A percentile compares a stretch with the other conserved stretches of the same genome.
phyloP scores from a whole-genome alignment of 306 rosid genomes.

The Cicer chorassanicum region DNA sequence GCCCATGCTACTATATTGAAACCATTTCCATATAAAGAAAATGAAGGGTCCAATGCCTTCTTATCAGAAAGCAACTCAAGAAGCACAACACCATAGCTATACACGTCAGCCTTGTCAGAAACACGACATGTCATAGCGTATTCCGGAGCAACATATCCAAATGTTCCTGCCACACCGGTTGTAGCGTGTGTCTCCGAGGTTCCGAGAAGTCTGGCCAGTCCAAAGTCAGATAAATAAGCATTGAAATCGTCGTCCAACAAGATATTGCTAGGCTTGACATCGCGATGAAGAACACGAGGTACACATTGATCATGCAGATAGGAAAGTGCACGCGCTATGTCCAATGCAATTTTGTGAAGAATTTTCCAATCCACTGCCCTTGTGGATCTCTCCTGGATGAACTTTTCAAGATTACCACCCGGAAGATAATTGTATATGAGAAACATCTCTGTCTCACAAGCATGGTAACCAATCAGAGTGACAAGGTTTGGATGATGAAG shows the following conservation, averaged over 20 bases:
- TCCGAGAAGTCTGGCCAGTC: slow-evolving; percentile 91
- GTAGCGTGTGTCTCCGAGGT: slow-evolving; percentile 98
- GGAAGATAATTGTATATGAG: slow-evolving; percentile 84
- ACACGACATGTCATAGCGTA: slow-evolving; percentile 98
- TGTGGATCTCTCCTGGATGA: slow-evolving; percentile 88
- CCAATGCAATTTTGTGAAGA: slow-evolving; percentile 93
- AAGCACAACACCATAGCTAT: slow-evolving; percentile 97
- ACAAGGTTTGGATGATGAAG: slow-evolving; percentile 86
- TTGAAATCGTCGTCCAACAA: slow-evolving; percentile 82
- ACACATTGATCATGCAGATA: slow-evolving; percentile 91
- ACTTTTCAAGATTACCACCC: slow-evolving; percentile 89
- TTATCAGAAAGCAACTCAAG: slow-evolving; percentile 90
- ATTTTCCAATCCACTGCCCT: slow-evolving; percentile 90
- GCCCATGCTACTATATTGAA: slow-evolving; percentile 95
- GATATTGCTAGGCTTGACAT: slow-evolving; percentile 94
- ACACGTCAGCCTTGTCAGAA: slow-evolving; percentile 93
- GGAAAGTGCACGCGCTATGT: slow-evolving; percentile 87
- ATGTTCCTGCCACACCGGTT: slow-evolving; percentile 97
- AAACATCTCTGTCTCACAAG: slow-evolving; percentile 91
- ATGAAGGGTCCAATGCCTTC: slow-evolving; percentile 92
- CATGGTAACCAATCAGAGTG: slow-evolving; percentile 88
- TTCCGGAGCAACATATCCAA: slow-evolving; percentile 95
- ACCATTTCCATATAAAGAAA: slow-evolving; percentile 84
- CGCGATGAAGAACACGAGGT: slow-evolving; percentile 92
- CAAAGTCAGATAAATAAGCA: slow-evolving; percentile 92